phyloP scores from a whole-genome alignment of 1,284 basidiomycete species.

The Xerocomus subilludens region DNA sequence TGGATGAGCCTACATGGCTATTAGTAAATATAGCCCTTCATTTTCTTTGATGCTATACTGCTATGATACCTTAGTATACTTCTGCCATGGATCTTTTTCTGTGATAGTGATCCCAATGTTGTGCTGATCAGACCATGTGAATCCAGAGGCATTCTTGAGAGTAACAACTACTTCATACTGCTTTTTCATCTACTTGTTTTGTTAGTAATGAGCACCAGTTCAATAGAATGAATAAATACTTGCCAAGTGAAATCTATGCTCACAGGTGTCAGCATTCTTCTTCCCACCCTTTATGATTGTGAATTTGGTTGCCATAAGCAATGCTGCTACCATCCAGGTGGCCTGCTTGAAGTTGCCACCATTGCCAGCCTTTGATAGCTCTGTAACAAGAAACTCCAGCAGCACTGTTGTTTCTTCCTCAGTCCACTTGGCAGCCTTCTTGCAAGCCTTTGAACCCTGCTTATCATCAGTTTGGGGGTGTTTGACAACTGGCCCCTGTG shows the following conservation, averaged over 20 bases:
- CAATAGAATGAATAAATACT: no score
- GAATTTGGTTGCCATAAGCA: background rate
- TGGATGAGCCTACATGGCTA: no score
- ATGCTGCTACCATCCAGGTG: background rate
- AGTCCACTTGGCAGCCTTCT: no score
- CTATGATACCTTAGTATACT: background rate
- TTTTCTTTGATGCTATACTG: background rate
- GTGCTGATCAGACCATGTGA: background rate
- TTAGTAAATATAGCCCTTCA: no score
- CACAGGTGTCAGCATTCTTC: background rate
- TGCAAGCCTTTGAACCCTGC: no score
- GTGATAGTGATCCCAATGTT: background rate
- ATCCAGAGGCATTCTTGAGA: background rate
- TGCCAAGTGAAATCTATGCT: background rate
- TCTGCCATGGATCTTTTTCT: background rate
- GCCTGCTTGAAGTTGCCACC: constrained; percentile 1
- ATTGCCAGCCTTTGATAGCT: constrained; percentile 2
- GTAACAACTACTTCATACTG: background rate
- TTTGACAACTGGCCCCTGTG: no score
- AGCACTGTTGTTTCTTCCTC: no score
- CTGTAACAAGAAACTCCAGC: background rate
- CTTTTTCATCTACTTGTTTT: background rate
- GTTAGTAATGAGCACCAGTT: no score
- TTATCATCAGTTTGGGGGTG: no score
- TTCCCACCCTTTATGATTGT: background rate